Evolutionary conservation across 2,329 filamentous ascomycete genomes (phyloP), one percentile per base, ranked within the genome.

Genomic region (Sclerotinia sclerotiorum): DNA sequence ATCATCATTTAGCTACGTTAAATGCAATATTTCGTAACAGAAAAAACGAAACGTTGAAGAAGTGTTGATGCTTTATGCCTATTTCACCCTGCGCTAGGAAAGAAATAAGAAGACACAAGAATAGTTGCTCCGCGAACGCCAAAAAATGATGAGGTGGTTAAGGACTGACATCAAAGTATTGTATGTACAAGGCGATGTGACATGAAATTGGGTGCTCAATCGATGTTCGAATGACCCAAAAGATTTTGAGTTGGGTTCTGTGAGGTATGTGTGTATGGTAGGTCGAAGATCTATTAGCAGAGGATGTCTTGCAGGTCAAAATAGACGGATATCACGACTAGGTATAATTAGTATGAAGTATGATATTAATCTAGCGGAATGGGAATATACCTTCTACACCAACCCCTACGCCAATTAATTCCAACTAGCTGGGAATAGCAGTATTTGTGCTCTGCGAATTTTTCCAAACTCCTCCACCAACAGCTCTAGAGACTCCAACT

Each of bases 401-500:
- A n/a, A 21, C 32, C 51, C 29, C 49, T 62, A 44, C 32, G n/a
- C 19, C 35, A 48, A 32, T 32, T 49, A 39, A 21, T 56, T 10
- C 42, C 63, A 65, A 7, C 13, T 39, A 65, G 42, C 29, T 46
- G 15, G 49, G 8, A 62, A 69, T 69, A 3, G 68, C 60, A 39
- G 60, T 56, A 68, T 76, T 71, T n/a, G 70, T 65, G 24, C 55
- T 61, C 27, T 65, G 39, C 35, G 74, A 70, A 61, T 75, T 81
- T 78, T 80, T 78, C 86, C 86, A 88, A 72, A 88, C 85, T 21
- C 82, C 81, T n/a, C 86, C 86, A 17, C 84, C 83, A 1, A 88
- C 79, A 3, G 85, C 82, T 77, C 86, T 88, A 81, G 85, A 88
- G 72, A 89, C 81, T 61, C 87, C 87, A 57, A 89, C 81, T 29